Conservation (phyloP, 257 asterid genomes). For the Solanum rostratum region DNA sequence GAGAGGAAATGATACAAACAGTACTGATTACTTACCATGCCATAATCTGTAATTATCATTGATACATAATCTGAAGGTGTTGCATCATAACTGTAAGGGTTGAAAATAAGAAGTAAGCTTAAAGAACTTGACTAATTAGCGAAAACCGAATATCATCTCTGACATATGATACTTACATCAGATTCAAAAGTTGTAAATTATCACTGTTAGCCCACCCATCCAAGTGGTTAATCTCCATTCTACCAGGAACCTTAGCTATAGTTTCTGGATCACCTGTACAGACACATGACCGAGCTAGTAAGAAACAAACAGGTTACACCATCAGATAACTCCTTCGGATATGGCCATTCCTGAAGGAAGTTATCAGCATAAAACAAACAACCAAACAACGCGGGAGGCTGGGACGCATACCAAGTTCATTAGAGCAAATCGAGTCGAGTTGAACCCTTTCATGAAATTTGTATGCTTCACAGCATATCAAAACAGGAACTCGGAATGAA, state of each 20-base stretch:
- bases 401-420: slow-evolving; percentile 60
- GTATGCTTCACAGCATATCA: slow-evolving; percentile 86
- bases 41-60: slow-evolving; percentile 77
- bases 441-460: slow-evolving; percentile 92
- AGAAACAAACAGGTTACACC: neutral
- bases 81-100: slow-evolving; percentile 59
- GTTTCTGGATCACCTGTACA: slow-evolving; percentile 60
- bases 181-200: slow-evolving; percentile 72
- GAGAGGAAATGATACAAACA: neutral
- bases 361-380: neutral
- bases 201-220: slow-evolving; percentile 43
- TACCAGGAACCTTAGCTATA: slow-evolving; percentile 58
- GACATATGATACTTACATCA: slow-evolving; percentile 29
- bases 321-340: neutral
- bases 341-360: neutral
- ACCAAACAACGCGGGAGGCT: neutral
- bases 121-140: neutral
- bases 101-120: slow-evolving; percentile 9
- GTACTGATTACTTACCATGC: slow-evolving; percentile 56
- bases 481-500: slow-evolving; percentile 67
- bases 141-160: slow-evolving; percentile 1
- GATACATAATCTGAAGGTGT: slow-evolving; percentile 85
- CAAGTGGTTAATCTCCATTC: slow-evolving; percentile 40
- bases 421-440: slow-evolving; percentile 87
- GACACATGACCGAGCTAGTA: neutral